Conservation (phyloP, 1,139 yeast species). For the Williopsis jadinii region DNA sequence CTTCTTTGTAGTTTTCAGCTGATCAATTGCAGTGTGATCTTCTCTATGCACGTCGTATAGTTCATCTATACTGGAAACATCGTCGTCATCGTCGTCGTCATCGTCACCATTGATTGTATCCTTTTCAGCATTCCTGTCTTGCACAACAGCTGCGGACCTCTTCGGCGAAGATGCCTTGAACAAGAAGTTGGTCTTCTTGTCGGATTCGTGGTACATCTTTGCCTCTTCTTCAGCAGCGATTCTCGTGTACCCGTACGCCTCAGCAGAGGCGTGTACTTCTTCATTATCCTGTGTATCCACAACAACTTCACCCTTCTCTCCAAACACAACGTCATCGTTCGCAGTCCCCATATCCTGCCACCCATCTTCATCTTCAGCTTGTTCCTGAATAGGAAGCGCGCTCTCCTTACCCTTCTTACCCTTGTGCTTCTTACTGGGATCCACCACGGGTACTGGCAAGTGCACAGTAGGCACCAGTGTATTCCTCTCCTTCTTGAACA, state of each 20-base stretch:
- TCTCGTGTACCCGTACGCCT: conserved; percentile 69
- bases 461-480: too few relatives aligned
- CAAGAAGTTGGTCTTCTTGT: conserved; percentile 76
- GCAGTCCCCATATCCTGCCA: conserved; percentile 62
- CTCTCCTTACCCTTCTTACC: not conserved
- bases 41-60: conserved; percentile 26
- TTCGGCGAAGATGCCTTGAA: conserved; percentile 32
- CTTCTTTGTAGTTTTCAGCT: conserved; percentile 71
- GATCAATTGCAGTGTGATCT: conserved; percentile 42
- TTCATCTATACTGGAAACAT: conserved; percentile 23
- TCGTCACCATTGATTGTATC: conserved; percentile 4
- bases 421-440: not conserved
- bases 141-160: not conserved
- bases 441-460: too few relatives aligned
- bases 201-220: conserved; percentile 63
- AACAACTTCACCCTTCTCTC: conserved; percentile 40
- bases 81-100: conserved; percentile 3
- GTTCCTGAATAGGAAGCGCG: not conserved
- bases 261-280: conserved; percentile 20
- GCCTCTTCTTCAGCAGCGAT: conserved; percentile 87
- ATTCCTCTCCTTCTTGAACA: conserved; percentile 3
- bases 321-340: conserved; percentile 51
- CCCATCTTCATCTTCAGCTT: conserved; percentile 18
- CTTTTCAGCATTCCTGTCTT: conserved; percentile 12
- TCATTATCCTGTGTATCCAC: conserved; percentile 10